These are phyloP conservation scores for Silene noctiflora DNA, from an alignment of 179 eudicot genomes.

Conservation along the genomic window DNA sequence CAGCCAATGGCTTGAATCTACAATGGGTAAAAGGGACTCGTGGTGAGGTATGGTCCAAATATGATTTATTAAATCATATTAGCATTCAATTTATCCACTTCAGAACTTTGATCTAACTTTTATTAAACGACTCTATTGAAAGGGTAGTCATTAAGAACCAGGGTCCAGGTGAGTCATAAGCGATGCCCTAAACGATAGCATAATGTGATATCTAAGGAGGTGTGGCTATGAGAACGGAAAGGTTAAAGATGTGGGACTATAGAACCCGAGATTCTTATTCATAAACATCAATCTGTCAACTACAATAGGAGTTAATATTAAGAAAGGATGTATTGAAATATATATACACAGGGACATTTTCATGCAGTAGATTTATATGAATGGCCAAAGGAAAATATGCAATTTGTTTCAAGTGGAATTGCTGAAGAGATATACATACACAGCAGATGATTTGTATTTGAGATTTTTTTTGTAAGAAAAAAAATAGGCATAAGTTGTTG, in stretches of 20 bases:
- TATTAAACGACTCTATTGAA: neutral
- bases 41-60: too few relatives aligned
- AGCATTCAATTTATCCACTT: neutral
- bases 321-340: too few relatives aligned
- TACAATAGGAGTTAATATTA: too few relatives aligned
- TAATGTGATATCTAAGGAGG: neutral
- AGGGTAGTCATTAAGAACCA: neutral
- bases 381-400: neutral
- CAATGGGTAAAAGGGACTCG: too few relatives aligned
- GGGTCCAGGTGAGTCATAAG: neutral
- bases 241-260: neutral
- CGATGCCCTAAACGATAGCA: neutral
- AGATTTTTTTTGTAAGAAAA: neutral
- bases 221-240: neutral
- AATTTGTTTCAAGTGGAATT: neutral
- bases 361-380: neutral
- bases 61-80: too few relatives aligned
- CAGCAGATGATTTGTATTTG: neutral
- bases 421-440: conserved; percentile 1
- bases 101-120: neutral
- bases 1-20: too few relatives aligned
- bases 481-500: neutral
- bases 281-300: too few relatives aligned
- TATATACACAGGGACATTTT: too few relatives aligned
- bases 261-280: too few relatives aligned